Conservation (phyloP, 257 asterid genomes). For the Marsdenia floribunda region DNA sequence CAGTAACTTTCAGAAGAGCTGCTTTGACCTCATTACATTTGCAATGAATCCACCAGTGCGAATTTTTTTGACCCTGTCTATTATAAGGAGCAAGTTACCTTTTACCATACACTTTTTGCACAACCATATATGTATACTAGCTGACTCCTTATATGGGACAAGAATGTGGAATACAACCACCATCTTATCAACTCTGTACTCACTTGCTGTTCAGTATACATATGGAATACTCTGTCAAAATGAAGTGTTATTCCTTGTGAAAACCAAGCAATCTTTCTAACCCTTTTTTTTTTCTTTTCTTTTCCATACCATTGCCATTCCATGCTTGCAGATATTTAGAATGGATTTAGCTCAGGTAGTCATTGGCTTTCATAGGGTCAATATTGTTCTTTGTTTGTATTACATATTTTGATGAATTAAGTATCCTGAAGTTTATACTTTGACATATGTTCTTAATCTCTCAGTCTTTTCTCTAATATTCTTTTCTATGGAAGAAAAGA, state of each 20-base stretch:
- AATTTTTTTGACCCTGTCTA: background rate
- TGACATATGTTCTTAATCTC: no score
- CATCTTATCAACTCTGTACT: background rate
- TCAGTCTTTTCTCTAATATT: no score
- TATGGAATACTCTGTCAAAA: background rate
- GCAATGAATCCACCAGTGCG: background rate
- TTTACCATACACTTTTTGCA: background rate
- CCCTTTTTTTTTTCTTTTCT: no score
- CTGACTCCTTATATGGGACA: background rate
- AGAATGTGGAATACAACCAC: background rate
- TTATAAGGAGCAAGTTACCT: background rate
- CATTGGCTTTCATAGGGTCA: background rate
- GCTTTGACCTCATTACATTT: background rate
- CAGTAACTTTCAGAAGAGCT: background rate
- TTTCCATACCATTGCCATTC: no score
- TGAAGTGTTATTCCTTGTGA: background rate
- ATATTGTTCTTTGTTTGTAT: background rate
- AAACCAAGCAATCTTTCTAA: background rate
- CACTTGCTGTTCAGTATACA: background rate
- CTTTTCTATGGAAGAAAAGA: no score
- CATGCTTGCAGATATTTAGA: background rate
- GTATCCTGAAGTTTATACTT: background rate
- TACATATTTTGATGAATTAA: background rate
- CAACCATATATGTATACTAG: background rate
- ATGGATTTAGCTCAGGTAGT: background rate